Base-by-base conservation (phyloP, 208 protist genomes). In the Acanthamoeba polyphaga region DNA sequence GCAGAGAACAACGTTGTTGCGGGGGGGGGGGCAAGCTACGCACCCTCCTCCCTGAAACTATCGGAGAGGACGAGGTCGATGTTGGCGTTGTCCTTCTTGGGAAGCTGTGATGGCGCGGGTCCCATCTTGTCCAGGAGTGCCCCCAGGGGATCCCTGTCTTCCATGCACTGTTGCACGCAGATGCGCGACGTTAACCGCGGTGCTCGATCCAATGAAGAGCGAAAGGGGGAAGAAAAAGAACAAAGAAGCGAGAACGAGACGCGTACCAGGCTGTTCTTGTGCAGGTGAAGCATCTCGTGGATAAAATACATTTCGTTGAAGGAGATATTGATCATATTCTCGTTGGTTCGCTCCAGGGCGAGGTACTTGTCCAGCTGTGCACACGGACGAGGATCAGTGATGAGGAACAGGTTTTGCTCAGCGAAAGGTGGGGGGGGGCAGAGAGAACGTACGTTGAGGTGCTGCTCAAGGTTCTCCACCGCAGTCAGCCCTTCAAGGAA, bases 241-340 rank as follows among this genome's bases (percentile, higher is more conserved):
- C 8, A 27, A 9, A 0, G 1, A 3, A 12, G 24, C 2, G 9
- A 13, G 22, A 68, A 24, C 38, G 51, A 6, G 38, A 70, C 34
- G 29, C 68, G 58, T 43, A 96, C 95, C 9, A 97, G 38, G 22
- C 49, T 43, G 53, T 89, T 58, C 43, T 94, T 46, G 74, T 97
- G 95, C 72, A 96, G 82, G 3, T 84, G 49, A 2, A 97, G 62
- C n/a, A 97, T 62, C 58, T 82, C 76, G n/a, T 97, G 97, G n/a
- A 97, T 64, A 78, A 95, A 96, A 66, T 97, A 98, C 55, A 98
- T 97, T 92, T 98, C 97, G 93, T 98, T 98, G 27, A 97, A 89
- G 10, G 96, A 96, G n/a, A 98, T 98, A 24, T 95, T 94, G 29
- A 97, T 96, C 0, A 72, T 95, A 17, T 66, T 85, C 12, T 91